Conservation (phyloP, 257 asterid species). For the Nicotiana sylvestris region DNA sequence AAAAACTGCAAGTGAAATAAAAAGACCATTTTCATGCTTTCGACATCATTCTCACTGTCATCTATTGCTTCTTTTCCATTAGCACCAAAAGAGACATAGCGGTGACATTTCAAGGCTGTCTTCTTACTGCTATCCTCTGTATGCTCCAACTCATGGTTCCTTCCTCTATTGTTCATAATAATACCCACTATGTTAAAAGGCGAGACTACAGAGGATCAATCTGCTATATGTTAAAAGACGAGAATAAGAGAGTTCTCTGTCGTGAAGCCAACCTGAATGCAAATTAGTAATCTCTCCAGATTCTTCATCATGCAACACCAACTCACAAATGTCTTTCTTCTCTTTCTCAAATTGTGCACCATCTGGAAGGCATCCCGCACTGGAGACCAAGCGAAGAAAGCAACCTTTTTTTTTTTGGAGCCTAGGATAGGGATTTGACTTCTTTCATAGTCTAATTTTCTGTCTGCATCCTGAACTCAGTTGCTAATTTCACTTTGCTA, state of each 20-base stretch:
- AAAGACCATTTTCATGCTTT: not conserved
- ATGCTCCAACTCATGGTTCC: not conserved
- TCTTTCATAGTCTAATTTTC: not conserved
- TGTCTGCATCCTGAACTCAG: not conserved
- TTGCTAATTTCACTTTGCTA: not conserved
- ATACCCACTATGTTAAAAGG: not conserved
- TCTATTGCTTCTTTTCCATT: not conserved
- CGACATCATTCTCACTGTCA: not conserved
- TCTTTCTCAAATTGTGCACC: not conserved
- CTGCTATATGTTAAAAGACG: not conserved
- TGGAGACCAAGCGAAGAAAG: not conserved
- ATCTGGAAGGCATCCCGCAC: not conserved
- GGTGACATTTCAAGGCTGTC: not conserved
- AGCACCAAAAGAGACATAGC: not conserved
- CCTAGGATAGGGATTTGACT: not conserved
- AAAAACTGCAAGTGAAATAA: not conserved
- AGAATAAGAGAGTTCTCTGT: not conserved
- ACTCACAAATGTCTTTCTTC: not conserved
- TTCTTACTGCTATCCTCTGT: not conserved
- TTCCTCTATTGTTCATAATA: not conserved
- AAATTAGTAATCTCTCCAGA: not conserved
- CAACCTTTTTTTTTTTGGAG: not conserved
- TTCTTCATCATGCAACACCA: not conserved
- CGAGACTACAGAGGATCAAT: not conserved
- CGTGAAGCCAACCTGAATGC: not conserved